phyloP scores from a whole-genome alignment of 2,329 filamentous ascomycete species.

The Calycina herbarum region DNA sequence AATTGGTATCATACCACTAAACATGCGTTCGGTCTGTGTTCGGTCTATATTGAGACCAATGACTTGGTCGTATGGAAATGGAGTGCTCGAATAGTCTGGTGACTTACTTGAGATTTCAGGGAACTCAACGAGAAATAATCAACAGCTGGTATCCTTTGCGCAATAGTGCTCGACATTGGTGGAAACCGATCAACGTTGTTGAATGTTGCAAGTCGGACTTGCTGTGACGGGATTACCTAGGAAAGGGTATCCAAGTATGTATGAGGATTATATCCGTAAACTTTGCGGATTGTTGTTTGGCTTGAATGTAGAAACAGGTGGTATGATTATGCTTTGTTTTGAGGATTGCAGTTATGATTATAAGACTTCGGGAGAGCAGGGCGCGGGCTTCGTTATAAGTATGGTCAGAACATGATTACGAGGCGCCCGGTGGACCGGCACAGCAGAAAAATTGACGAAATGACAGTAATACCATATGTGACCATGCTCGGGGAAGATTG shows the following conservation, averaged over 20 bases:
- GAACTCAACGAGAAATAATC: constrained; percentile 25
- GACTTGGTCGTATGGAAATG: neutral
- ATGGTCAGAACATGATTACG: neutral
- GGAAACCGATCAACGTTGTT: constrained; percentile 1
- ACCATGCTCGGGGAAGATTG: neutral
- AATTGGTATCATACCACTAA: neutral
- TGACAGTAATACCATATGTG: neutral
- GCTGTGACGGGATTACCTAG: neutral
- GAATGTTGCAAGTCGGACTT: neutral
- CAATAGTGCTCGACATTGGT: constrained; percentile 21
- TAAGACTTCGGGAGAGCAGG: neutral
- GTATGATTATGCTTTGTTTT: constrained; percentile 2
- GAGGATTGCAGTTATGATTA: neutral
- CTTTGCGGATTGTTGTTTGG: neutral
- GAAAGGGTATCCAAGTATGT: neutral
- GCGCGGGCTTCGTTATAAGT: neutral
- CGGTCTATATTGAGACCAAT: neutral
- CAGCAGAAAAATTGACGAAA: neutral
- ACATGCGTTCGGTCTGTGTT: neutral
- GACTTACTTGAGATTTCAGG: constrained; percentile 27
- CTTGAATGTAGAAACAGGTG: neutral
- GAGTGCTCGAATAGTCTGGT: neutral
- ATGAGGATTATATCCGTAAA: neutral
- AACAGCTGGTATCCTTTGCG: constrained; percentile 19
- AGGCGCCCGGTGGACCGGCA: neutral